Conservation (phyloP, 106 monocot genomes). For the Dendrobium chrysotoxum region DNA sequence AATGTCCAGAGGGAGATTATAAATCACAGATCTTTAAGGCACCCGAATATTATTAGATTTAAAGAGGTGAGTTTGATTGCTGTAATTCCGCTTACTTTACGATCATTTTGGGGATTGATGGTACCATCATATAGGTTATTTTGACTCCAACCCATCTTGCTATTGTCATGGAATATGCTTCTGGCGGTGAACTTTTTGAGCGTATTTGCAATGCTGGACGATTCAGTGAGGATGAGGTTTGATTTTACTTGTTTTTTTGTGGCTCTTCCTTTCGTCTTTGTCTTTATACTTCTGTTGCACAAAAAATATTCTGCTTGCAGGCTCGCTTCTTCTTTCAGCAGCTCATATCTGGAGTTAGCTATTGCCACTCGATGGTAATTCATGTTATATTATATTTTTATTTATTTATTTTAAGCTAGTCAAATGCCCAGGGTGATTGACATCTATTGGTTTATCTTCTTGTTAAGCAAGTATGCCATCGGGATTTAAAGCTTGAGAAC, state of each 20-base stretch:
- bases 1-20: slow-evolving; percentile 28
- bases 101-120: neutral
- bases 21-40: slow-evolving; percentile 23
- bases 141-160: slow-evolving; percentile 27
- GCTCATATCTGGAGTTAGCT: slow-evolving; percentile 21
- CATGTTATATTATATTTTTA: neutral
- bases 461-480: slow-evolving; percentile 25
- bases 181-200: slow-evolving; percentile 27
- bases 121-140: slow-evolving; percentile 11
- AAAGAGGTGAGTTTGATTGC: slow-evolving; percentile 13
- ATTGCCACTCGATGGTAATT: slow-evolving; percentile 21
- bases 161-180: slow-evolving; percentile 30
- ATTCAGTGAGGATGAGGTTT: slow-evolving; percentile 38
- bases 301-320: neutral
- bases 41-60: slow-evolving; percentile 26
- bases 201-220: slow-evolving; percentile 21
- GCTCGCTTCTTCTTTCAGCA: slow-evolving; percentile 24
- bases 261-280: neutral
- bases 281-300: neutral
- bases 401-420: neutral
- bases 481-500: slow-evolving; percentile 27
- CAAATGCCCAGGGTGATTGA: neutral
- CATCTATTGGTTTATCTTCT: neutral
- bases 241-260: neutral
- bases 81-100: neutral